Conservation (phyloP, 164 flowering plant genomes). For the Umbellularia californica region DNA sequence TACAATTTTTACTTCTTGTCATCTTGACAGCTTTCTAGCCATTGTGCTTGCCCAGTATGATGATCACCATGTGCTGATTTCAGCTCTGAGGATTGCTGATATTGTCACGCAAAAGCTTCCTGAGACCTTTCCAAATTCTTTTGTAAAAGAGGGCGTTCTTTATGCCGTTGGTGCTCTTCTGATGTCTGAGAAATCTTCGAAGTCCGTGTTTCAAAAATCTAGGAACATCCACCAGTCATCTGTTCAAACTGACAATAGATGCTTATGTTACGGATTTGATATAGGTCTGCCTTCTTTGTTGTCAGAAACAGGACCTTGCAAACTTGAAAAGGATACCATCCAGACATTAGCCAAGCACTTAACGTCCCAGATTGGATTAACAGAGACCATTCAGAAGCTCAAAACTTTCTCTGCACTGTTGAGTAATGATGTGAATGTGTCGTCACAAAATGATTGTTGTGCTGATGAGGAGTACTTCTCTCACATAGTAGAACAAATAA, state of each 20-base stretch:
- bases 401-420: conserved; percentile 38
- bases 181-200: conserved; percentile 35
- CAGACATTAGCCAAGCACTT: conserved; percentile 53
- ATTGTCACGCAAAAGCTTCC: conserved; percentile 53
- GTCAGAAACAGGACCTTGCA: conserved; percentile 48
- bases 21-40: conserved; percentile 68
- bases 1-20: background rate
- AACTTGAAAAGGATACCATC: conserved; percentile 55
- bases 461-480: conserved; percentile 34
- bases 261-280: conserved; percentile 69
- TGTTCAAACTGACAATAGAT: conserved; percentile 32
- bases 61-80: conserved; percentile 61
- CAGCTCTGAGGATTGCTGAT: conserved; percentile 65
- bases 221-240: conserved; percentile 25
- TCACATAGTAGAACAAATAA: conserved; percentile 37
- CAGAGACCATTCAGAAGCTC: conserved; percentile 61
- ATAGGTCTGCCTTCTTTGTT: conserved; percentile 22
- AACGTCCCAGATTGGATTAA: conserved; percentile 45
- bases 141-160: conserved; percentile 85
- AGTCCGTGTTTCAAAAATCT: conserved; percentile 22
- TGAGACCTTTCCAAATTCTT: conserved; percentile 48
- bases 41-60: conserved; percentile 62
- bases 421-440: conserved; percentile 31
- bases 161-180: conserved; percentile 69
- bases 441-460: conserved; percentile 15